A percentile compares a stretch with the other conserved stretches of the same genome.
These are phyloP conservation scores for Puccinellia tenuiflora DNA, from an alignment of 176 grass and related monocot genomes.

Conservation along the genomic window DNA sequence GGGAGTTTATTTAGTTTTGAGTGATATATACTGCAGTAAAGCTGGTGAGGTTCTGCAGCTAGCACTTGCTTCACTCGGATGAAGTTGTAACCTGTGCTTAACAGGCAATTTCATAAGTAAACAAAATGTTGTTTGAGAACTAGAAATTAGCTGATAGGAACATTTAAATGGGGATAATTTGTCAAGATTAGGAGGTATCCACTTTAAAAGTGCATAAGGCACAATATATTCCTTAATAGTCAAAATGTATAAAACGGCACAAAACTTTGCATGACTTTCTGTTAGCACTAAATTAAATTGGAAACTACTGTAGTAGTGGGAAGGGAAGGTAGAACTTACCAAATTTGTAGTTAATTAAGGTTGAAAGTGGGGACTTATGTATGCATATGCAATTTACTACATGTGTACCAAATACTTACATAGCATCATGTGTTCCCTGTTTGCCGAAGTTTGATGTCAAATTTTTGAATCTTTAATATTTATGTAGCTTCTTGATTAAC, in stretches of 20 bases:
- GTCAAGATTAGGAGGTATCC: neutral
- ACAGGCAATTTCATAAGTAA: neutral
- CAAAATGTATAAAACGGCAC: neutral
- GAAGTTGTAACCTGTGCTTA: conserved; percentile 2
- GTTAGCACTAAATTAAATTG: neutral
- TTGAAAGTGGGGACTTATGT: neutral
- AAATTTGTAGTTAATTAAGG: neutral
- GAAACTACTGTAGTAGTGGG: neutral
- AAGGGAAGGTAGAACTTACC: neutral
- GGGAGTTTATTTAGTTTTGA: conserved; percentile 8
- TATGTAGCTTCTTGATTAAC: neutral
- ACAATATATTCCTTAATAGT: neutral
- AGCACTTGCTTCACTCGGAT: neutral
- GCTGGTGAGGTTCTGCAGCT: neutral
- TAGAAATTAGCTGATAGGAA: neutral
- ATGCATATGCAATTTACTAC: neutral
- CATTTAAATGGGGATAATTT: conserved; percentile 5
- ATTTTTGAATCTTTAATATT: conserved; percentile 17
- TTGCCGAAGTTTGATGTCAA: conserved; percentile 1
- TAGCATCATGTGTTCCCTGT: neutral
- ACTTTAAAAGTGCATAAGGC: neutral
- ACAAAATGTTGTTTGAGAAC: neutral
- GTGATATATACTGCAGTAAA: conserved; percentile 2
- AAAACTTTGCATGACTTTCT: neutral
- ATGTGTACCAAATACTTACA: neutral